Base-by-base conservation (phyloP, 352 stramenopile species). In the Phytophthora citricola region DNA sequence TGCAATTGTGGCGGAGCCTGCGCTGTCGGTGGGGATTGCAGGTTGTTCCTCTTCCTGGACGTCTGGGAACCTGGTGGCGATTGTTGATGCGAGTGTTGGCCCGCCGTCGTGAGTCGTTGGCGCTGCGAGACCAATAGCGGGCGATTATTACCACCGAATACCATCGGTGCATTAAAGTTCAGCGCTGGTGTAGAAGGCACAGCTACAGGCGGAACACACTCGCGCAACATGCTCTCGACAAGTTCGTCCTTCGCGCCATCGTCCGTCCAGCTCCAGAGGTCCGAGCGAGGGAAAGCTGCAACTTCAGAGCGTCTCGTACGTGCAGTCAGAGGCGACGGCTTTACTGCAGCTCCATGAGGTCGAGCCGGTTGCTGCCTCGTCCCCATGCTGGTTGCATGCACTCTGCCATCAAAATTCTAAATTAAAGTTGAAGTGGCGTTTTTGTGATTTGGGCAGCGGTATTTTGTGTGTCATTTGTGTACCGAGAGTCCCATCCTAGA, bases 211-310 rank as follows among this genome's bases (percentile, higher is more conserved):
- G 47, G 48, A 17, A 79, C 69, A 40, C 77, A 83, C 46, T 90
- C 81, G 24, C 79, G 73, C 38, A 90, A 50, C 72, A 90, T 86
- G 17, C 29, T 76, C 65, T 87, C 80, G 40, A 90, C 73, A 39
- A 85, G 63, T 22, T 90, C 75, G 49, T 79, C 64, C 51, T 79
- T 62, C 24, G 40, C 45, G 24, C 45, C 32, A 26, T 63, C 57
- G 43, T 80, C 54, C 8, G 67, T 71, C 84, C 82, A 92, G 14
- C 59, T 68, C 84, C 82, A 92, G 12, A 92, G 72, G 38, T 87
- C 63, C 7, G 81, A 63, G 12, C 84, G 84, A 12, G 81, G 80
- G 66, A 92, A 90, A 0, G 62, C 11, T 36, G 58, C 5, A 22
- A 32, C 10, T 27, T 67, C 64, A n/a, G 66, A 63, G 7, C 70